Percentiles rank a stretch among this genome's conserved stretches.
phyloP scores from a whole-genome alignment of 306 rosid genomes.

The Fragaria ananassa region DNA sequence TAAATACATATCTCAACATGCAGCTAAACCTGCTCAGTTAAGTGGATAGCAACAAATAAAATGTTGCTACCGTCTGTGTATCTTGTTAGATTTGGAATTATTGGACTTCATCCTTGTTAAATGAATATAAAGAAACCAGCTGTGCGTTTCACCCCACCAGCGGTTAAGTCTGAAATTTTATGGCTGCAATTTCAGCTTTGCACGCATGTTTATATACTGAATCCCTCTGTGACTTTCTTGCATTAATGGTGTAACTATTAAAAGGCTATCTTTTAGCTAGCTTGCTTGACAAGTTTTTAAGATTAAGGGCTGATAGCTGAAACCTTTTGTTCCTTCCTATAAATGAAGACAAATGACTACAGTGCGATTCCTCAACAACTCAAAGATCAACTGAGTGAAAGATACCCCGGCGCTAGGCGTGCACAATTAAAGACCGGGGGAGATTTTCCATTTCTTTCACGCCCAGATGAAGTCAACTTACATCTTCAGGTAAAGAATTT shows the following conservation, averaged over 20 bases:
- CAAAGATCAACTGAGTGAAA: conserved; percentile 83
- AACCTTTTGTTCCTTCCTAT: not conserved
- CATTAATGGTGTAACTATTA: not conserved
- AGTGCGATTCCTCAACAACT: conserved; percentile 89
- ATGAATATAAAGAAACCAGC: not conserved
- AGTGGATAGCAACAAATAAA: not conserved
- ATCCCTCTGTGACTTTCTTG: not conserved
- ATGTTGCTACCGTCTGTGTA: not conserved
- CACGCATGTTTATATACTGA: not conserved
- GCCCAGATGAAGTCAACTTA: conserved; percentile 97
- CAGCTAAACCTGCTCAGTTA: not conserved
- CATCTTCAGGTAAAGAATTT: conserved; percentile 75
- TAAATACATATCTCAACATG: conserved; percentile 7
- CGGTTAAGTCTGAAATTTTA: not conserved
- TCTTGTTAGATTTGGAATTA: not conserved
- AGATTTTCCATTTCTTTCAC: conserved; percentile 97
- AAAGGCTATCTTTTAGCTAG: not conserved
- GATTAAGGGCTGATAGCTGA: conserved; percentile 9
- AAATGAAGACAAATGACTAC: conserved; percentile 87
- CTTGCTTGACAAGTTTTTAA: not conserved
- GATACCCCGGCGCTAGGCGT: conserved; percentile 85
- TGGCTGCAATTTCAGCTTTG: not conserved
- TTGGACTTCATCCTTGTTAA: not conserved
- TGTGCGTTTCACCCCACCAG: not conserved
- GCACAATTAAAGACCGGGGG: conserved; percentile 88